These are phyloP conservation scores for Arctium lappa DNA, from an alignment of 129 eudicot genomes.

Conservation along the genomic window DNA sequence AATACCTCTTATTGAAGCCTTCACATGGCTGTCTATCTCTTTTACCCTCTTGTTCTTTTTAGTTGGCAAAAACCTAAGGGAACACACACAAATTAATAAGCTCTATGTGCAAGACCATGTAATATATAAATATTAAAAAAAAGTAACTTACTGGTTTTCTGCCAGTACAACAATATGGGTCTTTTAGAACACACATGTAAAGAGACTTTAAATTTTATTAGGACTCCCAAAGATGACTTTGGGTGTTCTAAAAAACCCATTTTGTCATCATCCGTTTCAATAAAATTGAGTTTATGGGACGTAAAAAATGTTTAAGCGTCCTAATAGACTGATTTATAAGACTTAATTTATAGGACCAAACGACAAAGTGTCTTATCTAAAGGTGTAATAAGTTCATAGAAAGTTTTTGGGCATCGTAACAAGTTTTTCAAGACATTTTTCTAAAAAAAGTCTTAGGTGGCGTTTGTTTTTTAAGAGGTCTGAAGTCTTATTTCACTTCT, in stretches of 20 bases:
- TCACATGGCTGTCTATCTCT: constrained; percentile 31
- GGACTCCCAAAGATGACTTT: neutral
- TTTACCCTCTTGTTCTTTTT: constrained; percentile 28
- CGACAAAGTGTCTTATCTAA: neutral
- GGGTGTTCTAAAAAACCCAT: neutral
- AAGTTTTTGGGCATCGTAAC: neutral
- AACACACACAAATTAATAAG: neutral
- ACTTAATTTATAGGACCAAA: neutral
- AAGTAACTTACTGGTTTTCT: neutral
- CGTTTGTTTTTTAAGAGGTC: too few species aligned
- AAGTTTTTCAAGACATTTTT: too few species aligned
- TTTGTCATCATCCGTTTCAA: neutral
- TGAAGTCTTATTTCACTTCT: too few species aligned
- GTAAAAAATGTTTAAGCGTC: neutral
- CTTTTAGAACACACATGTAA: neutral
- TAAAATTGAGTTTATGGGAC: neutral
- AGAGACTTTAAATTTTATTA: too few species aligned
- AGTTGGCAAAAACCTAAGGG: constrained; percentile 25
- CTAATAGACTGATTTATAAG: too few species aligned
- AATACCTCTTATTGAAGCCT: constrained; percentile 30
- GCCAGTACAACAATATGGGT: neutral
- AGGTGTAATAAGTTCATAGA: neutral
- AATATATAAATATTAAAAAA: neutral
- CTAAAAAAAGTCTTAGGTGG: too few species aligned
- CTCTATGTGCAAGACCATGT: neutral